Conservation (phyloP, 176 grass and related monocot genomes). For the Chloris gayana region DNA sequence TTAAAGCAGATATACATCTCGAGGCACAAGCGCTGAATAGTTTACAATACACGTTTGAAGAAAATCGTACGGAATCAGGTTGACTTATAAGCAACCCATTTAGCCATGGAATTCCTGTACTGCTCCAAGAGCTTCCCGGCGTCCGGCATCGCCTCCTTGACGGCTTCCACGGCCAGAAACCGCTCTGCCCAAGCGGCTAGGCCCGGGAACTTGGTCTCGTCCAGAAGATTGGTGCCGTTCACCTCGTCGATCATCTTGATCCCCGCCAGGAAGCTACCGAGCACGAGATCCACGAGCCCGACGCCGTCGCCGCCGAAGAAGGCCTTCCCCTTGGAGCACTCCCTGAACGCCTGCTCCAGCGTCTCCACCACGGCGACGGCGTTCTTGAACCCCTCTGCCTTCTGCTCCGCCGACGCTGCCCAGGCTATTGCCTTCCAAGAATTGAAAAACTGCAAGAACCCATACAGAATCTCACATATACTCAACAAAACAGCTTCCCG, state of each 20-base stretch:
- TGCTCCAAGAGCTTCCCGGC: slow-evolving; percentile 24
- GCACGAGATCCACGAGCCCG: slow-evolving; percentile 48
- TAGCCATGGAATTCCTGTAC: slow-evolving; percentile 33
- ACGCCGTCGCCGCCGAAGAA: slow-evolving; percentile 50
- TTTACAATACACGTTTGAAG: neutral
- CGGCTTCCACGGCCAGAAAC: slow-evolving; percentile 43
- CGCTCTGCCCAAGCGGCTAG: slow-evolving; percentile 54
- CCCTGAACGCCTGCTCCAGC: slow-evolving; percentile 43
- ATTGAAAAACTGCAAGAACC: slow-evolving; percentile 31
- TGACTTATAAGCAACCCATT: slow-evolving; percentile 11
- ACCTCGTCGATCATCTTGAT: slow-evolving; percentile 42
- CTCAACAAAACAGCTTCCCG: neutral
- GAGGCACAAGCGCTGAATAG: neutral
- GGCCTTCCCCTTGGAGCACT: slow-evolving; percentile 40
- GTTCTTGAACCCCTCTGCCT: slow-evolving; percentile 34
- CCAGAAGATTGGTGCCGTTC: slow-evolving; percentile 39
- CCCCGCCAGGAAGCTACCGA: slow-evolving; percentile 47
- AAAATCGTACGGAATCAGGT: neutral
- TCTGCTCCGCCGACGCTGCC: slow-evolving; percentile 40
- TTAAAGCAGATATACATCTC: neutral
- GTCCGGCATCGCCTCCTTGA: slow-evolving; percentile 40
- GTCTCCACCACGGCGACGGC: slow-evolving; percentile 17
- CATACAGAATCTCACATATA: neutral
- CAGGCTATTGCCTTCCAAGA: slow-evolving; percentile 21
- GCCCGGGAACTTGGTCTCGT: slow-evolving; percentile 35